Percentiles rank a stretch among this genome's conserved stretches.
Conservation (phyloP, 1,284 basidiomycete species). For the Tylopilus sp. region DNA sequence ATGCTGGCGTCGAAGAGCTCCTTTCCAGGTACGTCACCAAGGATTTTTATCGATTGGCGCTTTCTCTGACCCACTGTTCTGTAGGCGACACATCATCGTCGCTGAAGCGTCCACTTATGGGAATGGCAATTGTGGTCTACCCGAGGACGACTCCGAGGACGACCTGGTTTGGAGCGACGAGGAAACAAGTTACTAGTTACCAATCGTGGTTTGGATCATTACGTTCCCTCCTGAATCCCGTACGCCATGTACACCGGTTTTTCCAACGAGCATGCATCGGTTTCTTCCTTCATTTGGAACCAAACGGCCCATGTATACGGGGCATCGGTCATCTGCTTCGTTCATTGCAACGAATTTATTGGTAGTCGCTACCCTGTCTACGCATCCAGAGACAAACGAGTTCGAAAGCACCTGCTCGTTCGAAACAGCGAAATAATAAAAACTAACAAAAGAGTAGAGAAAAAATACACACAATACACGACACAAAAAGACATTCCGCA, state of each 20-base stretch:
- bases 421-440: constrained; percentile 1
- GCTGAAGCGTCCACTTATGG: constrained; percentile 12
- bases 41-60: not conserved
- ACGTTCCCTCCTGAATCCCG: not conserved
- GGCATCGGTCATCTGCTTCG: not conserved
- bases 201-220: not conserved
- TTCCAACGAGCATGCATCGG: too few species aligned
- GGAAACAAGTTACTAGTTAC: constrained; percentile 15
- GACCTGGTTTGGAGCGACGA: constrained; percentile 35
- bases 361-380: not conserved
- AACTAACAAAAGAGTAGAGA: constrained; percentile 1
- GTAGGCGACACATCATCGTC: constrained; percentile 33
- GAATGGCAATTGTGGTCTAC: constrained; percentile 30
- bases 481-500: not conserved
- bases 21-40: constrained; percentile 49
- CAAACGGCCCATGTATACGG: too few species aligned
- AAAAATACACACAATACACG: constrained; percentile 22
- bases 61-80: not conserved
- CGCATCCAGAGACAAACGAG: too few species aligned
- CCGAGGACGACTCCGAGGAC: constrained; percentile 31
- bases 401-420: not conserved
- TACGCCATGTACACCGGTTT: not conserved
- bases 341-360: not conserved
- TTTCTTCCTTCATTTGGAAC: too few species aligned
- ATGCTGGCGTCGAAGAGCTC: constrained; percentile 61